phyloP scores from a whole-genome alignment of 2,329 filamentous ascomycete species.

The Xylaria sp. region DNA sequence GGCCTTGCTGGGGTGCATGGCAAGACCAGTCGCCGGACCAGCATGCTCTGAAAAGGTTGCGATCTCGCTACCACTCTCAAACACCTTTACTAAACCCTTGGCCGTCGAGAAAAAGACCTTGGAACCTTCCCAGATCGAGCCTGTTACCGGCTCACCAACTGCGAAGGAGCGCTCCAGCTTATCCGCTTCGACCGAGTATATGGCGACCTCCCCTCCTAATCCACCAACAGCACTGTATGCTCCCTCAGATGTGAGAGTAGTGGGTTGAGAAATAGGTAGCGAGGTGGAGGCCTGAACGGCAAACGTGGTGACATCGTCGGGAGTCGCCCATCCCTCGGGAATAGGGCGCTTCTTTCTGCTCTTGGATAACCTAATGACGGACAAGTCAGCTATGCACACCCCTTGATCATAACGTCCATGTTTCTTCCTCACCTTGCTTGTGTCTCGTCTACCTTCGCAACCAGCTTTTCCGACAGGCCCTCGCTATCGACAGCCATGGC shows the following conservation, averaged over 20 bases:
- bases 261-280: slow-evolving; percentile 60
- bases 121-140: slow-evolving; percentile 71
- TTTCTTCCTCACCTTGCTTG: slow-evolving; percentile 75
- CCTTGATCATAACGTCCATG: background rate
- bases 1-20: slow-evolving; percentile 83
- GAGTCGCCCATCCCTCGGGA: slow-evolving; percentile 84
- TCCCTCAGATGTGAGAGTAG: slow-evolving; percentile 63
- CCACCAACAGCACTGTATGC: slow-evolving; percentile 80
- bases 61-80: slow-evolving; percentile 75
- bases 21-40: slow-evolving; percentile 79
- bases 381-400: slow-evolving; percentile 38
- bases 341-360: slow-evolving; percentile 89
- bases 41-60: slow-evolving; percentile 83
- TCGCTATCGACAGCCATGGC: slow-evolving; percentile 93
- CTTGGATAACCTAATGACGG: slow-evolving; percentile 75
- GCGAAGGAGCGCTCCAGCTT: slow-evolving; percentile 75
- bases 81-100: slow-evolving; percentile 83
- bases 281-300: slow-evolving; percentile 58
- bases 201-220: slow-evolving; percentile 75
- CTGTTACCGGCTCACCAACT: slow-evolving; percentile 75
- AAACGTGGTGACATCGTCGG: slow-evolving; percentile 72
- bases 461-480: slow-evolving; percentile 76
- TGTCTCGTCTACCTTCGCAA: slow-evolving; percentile 79
- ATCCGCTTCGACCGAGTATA: slow-evolving; percentile 79
- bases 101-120: slow-evolving; percentile 79